Conservation (phyloP, 2,329 filamentous ascomycete genomes). For the Fusarium nanum region DNA sequence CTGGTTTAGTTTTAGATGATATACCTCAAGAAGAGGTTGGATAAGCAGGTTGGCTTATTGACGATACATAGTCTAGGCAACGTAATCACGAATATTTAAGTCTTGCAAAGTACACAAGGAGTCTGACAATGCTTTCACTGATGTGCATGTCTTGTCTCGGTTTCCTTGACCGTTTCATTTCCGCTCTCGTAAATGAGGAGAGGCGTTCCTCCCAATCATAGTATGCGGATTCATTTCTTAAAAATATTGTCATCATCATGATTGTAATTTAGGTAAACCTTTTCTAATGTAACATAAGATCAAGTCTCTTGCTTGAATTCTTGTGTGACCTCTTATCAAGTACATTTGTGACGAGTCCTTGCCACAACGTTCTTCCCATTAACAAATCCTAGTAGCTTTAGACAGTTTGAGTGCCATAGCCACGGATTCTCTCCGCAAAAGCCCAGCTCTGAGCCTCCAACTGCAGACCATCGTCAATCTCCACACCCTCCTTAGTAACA, state of each 20-base stretch:
- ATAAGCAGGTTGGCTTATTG: slow-evolving; percentile 32
- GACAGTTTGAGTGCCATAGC: slow-evolving; percentile 88
- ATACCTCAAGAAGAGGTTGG: slow-evolving; percentile 31
- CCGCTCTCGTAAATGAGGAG: background rate
- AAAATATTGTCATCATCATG: slow-evolving; percentile 8
- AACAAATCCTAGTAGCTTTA: slow-evolving; percentile 49
- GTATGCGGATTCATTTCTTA: background rate
- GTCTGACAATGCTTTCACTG: background rate
- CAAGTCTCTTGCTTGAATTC: slow-evolving; percentile 17
- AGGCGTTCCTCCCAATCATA: background rate
- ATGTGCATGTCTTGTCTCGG: slow-evolving; percentile 19
- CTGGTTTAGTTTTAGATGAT: slow-evolving; percentile 43
- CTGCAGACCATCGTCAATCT: slow-evolving; percentile 85
- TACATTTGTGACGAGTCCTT: slow-evolving; percentile 11
- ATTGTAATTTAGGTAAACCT: slow-evolving; percentile 1
- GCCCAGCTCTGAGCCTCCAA: slow-evolving; percentile 97
- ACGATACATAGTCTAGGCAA: slow-evolving; percentile 38
- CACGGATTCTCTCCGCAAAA: slow-evolving; percentile 93
- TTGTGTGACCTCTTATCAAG: slow-evolving; percentile 18
- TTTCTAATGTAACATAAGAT: slow-evolving; percentile 10
- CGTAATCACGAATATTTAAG: slow-evolving; percentile 37
- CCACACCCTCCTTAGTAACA: slow-evolving; percentile 88
- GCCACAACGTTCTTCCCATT: slow-evolving; percentile 13
- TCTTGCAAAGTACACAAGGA: slow-evolving; percentile 16
- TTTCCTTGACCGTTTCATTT: background rate